Conservation (phyloP, 805 yeast species). For the Metschnikowia continentalis region DNA sequence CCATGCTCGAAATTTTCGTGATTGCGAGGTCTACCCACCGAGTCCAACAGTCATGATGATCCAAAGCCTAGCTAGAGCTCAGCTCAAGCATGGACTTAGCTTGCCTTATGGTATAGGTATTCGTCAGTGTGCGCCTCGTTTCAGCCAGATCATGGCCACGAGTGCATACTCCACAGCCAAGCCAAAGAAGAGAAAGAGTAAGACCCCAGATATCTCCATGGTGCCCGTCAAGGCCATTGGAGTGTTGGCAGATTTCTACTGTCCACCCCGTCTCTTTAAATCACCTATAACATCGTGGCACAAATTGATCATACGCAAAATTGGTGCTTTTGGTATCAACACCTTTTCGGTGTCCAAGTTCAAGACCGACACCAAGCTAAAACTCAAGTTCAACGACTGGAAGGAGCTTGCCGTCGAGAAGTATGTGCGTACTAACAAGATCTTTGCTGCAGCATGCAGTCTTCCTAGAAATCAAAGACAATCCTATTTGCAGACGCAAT, state of each 20-base stretch:
- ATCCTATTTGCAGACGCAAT: constrained; percentile 41
- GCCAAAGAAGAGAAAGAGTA: constrained; percentile 12
- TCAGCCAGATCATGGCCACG: neutral
- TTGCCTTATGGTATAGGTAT: neutral
- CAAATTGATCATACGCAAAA: constrained; percentile 51
- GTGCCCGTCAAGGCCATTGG: constrained; percentile 37
- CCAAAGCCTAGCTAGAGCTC: constrained; percentile 1
- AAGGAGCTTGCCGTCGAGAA: constrained; percentile 77
- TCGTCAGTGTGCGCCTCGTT: neutral
- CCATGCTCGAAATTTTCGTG: constrained; percentile 2
- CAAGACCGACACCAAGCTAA: constrained; percentile 39
- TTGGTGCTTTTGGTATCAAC: constrained; percentile 65
- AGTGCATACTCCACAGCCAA: constrained; percentile 14
- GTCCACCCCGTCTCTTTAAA: constrained; percentile 33
- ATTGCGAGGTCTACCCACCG: neutral
- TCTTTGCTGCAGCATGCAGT: constrained; percentile 59
- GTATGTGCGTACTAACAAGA: constrained; percentile 73
- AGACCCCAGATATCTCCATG: constrained; percentile 30
- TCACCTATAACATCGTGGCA: constrained; percentile 34
- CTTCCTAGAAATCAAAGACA: constrained; percentile 27
- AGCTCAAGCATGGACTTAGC: neutral
- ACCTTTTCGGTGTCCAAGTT: constrained; percentile 50
- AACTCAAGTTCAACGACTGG: constrained; percentile 70
- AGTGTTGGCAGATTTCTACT: constrained; percentile 40
- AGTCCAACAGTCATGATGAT: constrained; percentile 1